Conservation (phyloP, 1,139 yeast species). For the Debaryomyces singareniensis region DNA sequence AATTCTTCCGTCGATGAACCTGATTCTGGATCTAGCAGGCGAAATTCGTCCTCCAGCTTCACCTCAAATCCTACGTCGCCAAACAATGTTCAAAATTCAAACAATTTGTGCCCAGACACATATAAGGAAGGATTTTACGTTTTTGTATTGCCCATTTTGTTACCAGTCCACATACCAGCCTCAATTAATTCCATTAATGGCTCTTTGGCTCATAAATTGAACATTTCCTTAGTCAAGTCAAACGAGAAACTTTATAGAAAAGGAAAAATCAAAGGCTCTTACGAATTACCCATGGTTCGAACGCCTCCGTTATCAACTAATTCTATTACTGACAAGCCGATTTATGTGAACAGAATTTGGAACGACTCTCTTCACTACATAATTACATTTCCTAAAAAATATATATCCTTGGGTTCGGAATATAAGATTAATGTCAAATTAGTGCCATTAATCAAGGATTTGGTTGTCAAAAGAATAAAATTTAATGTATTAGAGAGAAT, state of each 20-base stretch:
- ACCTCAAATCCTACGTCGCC: background rate
- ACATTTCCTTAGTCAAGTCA: constrained; percentile 23
- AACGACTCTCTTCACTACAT: constrained; percentile 73
- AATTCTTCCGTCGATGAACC: background rate
- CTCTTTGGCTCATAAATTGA: constrained; percentile 30
- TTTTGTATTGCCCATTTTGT: constrained; percentile 63
- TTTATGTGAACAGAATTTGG: constrained; percentile 80
- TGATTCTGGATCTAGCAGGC: too few relatives aligned
- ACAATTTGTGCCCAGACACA: constrained; percentile 10
- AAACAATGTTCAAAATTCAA: constrained; percentile 3
- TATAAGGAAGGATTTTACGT: constrained; percentile 75
- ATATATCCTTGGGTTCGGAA: constrained; percentile 63
- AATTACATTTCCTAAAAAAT: constrained; percentile 70
- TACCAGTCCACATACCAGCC: constrained; percentile 71
- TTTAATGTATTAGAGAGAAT: constrained; percentile 69
- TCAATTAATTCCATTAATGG: constrained; percentile 55
- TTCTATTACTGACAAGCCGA: constrained; percentile 71
- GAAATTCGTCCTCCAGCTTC: background rate
- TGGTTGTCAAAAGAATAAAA: constrained; percentile 64
- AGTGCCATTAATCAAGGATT: constrained; percentile 64
- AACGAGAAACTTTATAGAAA: constrained; percentile 34
- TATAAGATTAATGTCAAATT: constrained; percentile 59
- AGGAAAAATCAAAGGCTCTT: constrained; percentile 21
- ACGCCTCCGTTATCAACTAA: constrained; percentile 78
- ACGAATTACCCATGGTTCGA: constrained; percentile 53